phyloP scores from a whole-genome alignment of 345 rosid genomes.

The Populus pruinosa region DNA sequence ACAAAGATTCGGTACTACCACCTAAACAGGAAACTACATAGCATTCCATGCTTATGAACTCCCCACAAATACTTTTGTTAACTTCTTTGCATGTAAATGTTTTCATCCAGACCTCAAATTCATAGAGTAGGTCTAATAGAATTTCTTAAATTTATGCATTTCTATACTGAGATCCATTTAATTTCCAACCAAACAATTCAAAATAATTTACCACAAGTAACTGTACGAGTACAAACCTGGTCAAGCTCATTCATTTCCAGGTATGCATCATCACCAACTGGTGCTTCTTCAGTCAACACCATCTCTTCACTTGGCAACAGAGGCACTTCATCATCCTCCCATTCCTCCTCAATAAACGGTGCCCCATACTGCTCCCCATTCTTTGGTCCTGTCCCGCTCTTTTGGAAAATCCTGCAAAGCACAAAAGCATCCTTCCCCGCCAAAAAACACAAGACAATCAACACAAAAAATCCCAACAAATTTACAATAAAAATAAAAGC shows the following conservation, averaged over 20 bases:
- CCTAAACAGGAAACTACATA: not conserved
- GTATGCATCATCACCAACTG: constrained; percentile 42
- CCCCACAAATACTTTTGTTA: not conserved
- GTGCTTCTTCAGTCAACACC: constrained; percentile 38
- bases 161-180: not conserved
- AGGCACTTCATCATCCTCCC: constrained; percentile 68
- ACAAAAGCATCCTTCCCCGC: constrained; percentile 74
- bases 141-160: not conserved
- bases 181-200: not conserved
- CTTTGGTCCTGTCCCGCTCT: constrained; percentile 96
- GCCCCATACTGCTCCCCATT: constrained; percentile 98
- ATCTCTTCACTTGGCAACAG: constrained; percentile 45
- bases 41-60: not conserved
- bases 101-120: not conserved
- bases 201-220: not conserved
- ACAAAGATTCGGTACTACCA: not conserved
- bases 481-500: not conserved
- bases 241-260: constrained; percentile 47
- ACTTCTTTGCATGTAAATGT: not conserved
- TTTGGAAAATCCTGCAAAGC: constrained; percentile 83
- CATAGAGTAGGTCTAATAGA: not conserved
- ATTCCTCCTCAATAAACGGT: constrained; percentile 89
- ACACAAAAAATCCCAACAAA: not conserved
- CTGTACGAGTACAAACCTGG: constrained; percentile 47
- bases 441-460: not conserved